These are phyloP conservation scores for Nigrospora oryzae DNA, from an alignment of 2,329 filamentous ascomycete genomes.

Conservation along the genomic window DNA sequence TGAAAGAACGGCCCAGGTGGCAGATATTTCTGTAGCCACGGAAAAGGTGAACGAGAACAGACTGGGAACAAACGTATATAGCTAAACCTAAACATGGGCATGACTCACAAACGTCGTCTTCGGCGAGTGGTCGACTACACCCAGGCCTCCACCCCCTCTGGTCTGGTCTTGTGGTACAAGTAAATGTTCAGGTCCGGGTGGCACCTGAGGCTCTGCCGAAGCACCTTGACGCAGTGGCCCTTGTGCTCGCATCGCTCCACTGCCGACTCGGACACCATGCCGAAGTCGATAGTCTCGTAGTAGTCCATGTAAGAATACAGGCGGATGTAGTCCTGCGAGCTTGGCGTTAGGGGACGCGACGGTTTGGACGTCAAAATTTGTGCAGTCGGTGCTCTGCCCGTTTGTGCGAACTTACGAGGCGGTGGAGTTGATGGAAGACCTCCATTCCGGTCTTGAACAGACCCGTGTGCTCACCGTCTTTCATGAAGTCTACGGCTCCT, in stretches of 20 bases:
- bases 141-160: neutral
- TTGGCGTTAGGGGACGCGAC: neutral
- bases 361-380: neutral
- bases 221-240: neutral
- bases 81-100: neutral
- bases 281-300: neutral
- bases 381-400: too few species aligned
- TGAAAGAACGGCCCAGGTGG: too few species aligned
- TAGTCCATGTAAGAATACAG: neutral
- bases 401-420: neutral
- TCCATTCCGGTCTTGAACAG: neutral
- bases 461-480: neutral
- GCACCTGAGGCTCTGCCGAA: neutral
- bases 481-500: neutral
- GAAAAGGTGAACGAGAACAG: neutral
- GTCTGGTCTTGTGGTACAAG: neutral
- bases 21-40: neutral
- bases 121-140: neutral
- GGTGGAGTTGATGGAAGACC: neutral
- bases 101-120: neutral
- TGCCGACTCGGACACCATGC: neutral
- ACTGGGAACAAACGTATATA: neutral
- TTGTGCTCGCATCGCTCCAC: neutral
- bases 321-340: neutral
- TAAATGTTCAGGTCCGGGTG: neutral